Base-by-base conservation (phyloP, 129 eudicot genomes). In the Pulicaria dysenterica region DNA sequence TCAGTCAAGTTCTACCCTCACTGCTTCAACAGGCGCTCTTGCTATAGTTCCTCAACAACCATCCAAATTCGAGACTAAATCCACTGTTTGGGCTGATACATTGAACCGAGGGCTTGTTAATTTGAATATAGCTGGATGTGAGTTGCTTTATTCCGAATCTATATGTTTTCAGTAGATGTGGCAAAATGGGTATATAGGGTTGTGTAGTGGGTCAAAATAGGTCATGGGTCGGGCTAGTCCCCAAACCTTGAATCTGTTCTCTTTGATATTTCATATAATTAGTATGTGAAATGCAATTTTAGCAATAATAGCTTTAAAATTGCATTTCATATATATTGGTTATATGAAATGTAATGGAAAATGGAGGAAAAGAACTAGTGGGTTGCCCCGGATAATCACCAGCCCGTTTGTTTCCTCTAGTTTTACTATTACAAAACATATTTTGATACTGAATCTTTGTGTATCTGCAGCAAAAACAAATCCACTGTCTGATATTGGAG, bases 61-160 rank as follows among this genome's bases (percentile, higher is more conserved):
- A 36, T 84, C 85, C 74, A 95, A 90, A 75, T 95, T 95, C 38
- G 97, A 88, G 86, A 85, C 91, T 5, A 95, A 88, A 73, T 95
- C 99, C 17, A 74, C 96, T 8, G 94, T 95, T 46, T 95, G 99
- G 99, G 85, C 91, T 8, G 99, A 95, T 78, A 95, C 99, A n/a
- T 87, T 95, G 63, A 95, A 87, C 90, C 91, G 99, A 15, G 99
- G 99, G 45, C 84, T 95, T 2, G 99, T 95, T 64, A 81, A 95
- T 83, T 58, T 95, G 81, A 86, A 95, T 67, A 95, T 95, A 49
- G 93, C 97, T 64, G 99, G 99, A 86, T 42, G 99, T 95, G 59
- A 88, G 97, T 81, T 64, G 60, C 62, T n/a, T 44, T 58, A 67
- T 65, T 19, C 43, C 17, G 31, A 15, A 11, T 8, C 8, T 14